Evolutionary conservation across 257 asterid genomes (phyloP), one percentile per base, ranked within the genome.

Genomic region (Phtheirospermum japonicum): DNA sequence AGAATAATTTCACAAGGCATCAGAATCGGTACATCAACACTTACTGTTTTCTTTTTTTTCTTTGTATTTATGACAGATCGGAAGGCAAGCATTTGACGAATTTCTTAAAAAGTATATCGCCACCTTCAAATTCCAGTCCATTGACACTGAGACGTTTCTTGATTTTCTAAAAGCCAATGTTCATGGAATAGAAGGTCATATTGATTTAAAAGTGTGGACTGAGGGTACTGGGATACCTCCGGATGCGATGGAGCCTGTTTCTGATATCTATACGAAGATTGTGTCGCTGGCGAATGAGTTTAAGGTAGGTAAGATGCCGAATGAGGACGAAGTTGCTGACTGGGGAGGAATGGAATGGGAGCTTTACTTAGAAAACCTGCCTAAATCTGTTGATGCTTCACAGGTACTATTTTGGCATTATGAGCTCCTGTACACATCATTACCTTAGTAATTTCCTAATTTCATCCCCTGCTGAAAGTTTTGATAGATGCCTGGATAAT

Each of bases 261-360:
- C 97, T 69, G 83, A 71, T 23, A 74, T 87, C 39, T 92, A 92
- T 56, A 69, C 86, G 12, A 87, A 85, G 79, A 92, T 92, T 66
- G 88, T 92, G 40, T 73, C 85, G 1, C 69, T 92, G 66, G 91
- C 96, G 57, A 77, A 79, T 61, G 97, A 85, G 75, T 87, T 92
- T 59, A 83, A 83, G 79, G 79, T 64, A 7, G 99, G 99, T 51
- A 83, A 85, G 75, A 85, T 89, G 84, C 97, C 96, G 0, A 83
- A 80, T 33, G 99, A 89, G 73, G 99, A 89, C 68, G 96, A 92
- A 85, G 97, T 92, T 68, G 80, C 94, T 63, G 82, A 86, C 13
- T 92, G 99, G 99, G 70, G 82, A 49, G 99, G 96, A 62, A 90
- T 77, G 68, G 97, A 89, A 60, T 92, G 99, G 97, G 91, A 92